phyloP scores from a whole-genome alignment of 305 asterid genomes.

The Striga hermonthica region DNA sequence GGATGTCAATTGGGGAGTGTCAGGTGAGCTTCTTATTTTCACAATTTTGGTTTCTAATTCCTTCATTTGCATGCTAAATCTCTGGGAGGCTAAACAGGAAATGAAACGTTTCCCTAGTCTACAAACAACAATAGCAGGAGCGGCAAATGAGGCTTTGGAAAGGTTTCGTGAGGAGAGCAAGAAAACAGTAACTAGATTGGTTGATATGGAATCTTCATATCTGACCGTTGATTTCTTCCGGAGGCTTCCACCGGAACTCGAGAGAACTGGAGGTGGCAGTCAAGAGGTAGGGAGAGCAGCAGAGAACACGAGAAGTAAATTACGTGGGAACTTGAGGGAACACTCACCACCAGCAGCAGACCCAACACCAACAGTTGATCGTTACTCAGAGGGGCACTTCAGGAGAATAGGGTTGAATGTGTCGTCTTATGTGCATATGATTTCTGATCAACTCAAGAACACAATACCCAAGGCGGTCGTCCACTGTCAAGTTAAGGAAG shows the following conservation, averaged over 20 bases:
- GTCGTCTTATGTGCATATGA: constrained; percentile 72
- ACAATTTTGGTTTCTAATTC: background rate
- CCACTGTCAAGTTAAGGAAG: constrained; percentile 91
- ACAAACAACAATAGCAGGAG: constrained; percentile 76
- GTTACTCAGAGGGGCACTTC: constrained; percentile 73
- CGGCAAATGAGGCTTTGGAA: constrained; percentile 78
- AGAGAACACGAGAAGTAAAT: background rate
- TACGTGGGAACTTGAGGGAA: constrained; percentile 10
- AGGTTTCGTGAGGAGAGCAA: constrained; percentile 77
- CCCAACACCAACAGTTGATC: constrained; percentile 45
- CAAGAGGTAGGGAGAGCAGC: constrained; percentile 1
- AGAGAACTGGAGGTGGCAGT: constrained; percentile 4
- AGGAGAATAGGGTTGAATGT: constrained; percentile 91
- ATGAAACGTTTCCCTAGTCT: constrained; percentile 81
- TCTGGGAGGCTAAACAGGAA: constrained; percentile 48
- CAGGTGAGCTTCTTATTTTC: constrained; percentile 49
- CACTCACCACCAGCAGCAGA: constrained; percentile 25
- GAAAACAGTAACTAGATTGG: constrained; percentile 80
- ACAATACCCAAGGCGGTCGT: constrained; percentile 92
- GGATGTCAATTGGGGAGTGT: constrained; percentile 88
- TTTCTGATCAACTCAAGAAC: constrained; percentile 68
- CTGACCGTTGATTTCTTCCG: constrained; percentile 94
- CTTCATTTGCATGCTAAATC: constrained; percentile 22
- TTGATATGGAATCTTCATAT: constrained; percentile 90
- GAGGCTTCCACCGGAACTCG: constrained; percentile 25